Evolutionary conservation across 2,329 filamentous ascomycete species (phyloP), one percentile per base, ranked within the genome.

Genomic region (Alternaria arbusti): DNA sequence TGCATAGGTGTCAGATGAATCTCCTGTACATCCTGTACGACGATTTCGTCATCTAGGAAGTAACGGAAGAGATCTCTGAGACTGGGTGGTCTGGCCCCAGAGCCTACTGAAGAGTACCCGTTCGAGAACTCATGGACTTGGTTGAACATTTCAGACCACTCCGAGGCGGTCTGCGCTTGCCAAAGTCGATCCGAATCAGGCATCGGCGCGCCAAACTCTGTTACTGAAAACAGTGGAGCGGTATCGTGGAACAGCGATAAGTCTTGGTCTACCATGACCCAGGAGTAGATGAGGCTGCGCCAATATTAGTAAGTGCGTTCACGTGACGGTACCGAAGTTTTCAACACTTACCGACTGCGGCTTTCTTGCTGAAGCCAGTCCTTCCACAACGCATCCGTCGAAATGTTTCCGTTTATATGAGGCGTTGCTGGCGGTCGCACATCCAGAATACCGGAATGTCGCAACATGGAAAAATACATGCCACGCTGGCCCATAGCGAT

Each of bases 261-360:
- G 55, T 93, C 90, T 71, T 92, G 90, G 73, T 93, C 90, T 23
- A 91, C 85, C 86, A 91, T 90, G 20, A 90, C 87, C 88, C 90
- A 92, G 58, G 90, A 91, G 79, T 92, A 91, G n/a, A 91, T 87
- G 30, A 92, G 82, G 68, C 90, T 90, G 49, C 6, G 40, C 17
- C 22, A 5, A 20, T 46, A 25, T 73, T 66, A 73, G 65, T 51
- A 59, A 54, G 49, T 44, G 15, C 47, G 44, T n/a, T 60, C 71
- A 77, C 71, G 65, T 70, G 69, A 69, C 61, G 54, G 28, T 56
- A 57, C 64, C 45, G 61, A 49, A 57, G 51, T 65, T 67, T 66
- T 68, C 54, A 61, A 44, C 59, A 77, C 84, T 78, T 81, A 88
- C 86, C 88, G 83, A 74, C 87, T 90, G 67, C 86, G 85, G 54